Evolutionary conservation across 805 yeast species (phyloP).

Genomic region (Nakazawaea sp.): DNA sequence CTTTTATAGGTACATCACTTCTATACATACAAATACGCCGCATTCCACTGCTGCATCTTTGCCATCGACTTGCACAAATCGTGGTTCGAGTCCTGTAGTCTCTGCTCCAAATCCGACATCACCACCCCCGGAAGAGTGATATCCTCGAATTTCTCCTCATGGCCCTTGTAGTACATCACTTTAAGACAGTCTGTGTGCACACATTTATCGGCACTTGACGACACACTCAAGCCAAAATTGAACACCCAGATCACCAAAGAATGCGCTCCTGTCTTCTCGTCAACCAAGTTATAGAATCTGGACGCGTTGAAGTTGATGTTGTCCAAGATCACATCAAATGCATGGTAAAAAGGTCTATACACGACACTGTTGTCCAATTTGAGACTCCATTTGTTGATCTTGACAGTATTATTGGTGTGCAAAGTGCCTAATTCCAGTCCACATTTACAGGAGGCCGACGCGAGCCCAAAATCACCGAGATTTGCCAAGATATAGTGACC

Average conservation of each 20-base stretch:
- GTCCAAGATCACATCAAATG: constrained; percentile 33
- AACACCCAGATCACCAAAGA: constrained; percentile 41
- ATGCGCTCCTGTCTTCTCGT: constrained; percentile 10
- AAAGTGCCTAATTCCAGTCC: constrained; percentile 29
- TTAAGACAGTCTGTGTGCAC: constrained; percentile 29
- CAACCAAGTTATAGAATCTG: constrained; percentile 24
- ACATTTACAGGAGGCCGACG: constrained; percentile 25
- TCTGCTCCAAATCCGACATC: constrained; percentile 19
- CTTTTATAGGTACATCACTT: too few relatives aligned
- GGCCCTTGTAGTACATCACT: constrained; percentile 34
- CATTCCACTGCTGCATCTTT: constrained; percentile 22
- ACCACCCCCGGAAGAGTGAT: constrained; percentile 27
- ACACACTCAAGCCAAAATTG: constrained; percentile 30
- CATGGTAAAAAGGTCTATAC: constrained; percentile 29
- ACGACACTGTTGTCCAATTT: constrained; percentile 22
- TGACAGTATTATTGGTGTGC: constrained; percentile 23
- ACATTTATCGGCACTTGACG: not conserved
- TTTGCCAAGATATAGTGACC: constrained; percentile 44
- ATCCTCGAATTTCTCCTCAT: constrained; percentile 29
- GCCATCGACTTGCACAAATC: constrained; percentile 26
- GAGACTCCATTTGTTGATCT: constrained; percentile 54
- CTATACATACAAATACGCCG: constrained; percentile 18
- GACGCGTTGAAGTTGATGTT: constrained; percentile 35
- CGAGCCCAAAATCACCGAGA: constrained; percentile 13
- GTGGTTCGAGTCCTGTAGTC: constrained; percentile 22